A percentile compares a stretch with the other conserved stretches of the same genome.
phyloP scores from a whole-genome alignment of 257 asterid genomes.

The Ajuga chamaepitys region DNA sequence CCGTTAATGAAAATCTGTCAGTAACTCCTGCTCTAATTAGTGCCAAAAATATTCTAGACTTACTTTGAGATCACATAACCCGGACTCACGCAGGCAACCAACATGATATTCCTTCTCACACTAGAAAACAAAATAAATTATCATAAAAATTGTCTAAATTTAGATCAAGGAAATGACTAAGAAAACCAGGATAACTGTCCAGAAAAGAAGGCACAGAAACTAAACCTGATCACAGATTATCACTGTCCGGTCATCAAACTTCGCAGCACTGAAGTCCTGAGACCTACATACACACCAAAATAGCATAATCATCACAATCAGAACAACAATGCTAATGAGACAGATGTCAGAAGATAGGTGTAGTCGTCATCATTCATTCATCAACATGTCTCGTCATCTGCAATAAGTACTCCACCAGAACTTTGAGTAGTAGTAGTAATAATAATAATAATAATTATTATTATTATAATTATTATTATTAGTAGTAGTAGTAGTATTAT shows the following conservation, averaged over 20 bases:
- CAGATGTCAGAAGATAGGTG: neutral
- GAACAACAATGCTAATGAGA: neutral
- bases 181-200: neutral
- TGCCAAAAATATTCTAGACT: constrained; percentile 13
- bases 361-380: neutral
- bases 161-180: constrained; percentile 3
- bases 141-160: neutral
- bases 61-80: constrained; percentile 85
- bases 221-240: constrained; percentile 91
- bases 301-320: constrained; percentile 5
- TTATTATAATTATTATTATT: neutral
- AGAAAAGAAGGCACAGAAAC: constrained; percentile 3
- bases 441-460: no score
- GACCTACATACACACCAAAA: constrained; percentile 41
- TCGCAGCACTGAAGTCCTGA: constrained; percentile 88
- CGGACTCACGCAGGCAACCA: constrained; percentile 83
- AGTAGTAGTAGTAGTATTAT: neutral
- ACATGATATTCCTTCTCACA: constrained; percentile 99
- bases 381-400: neutral
- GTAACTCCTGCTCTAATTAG: constrained; percentile 6
- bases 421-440: neutral
- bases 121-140: constrained; percentile 29
- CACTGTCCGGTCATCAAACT: constrained; percentile 88
- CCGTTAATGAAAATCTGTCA: constrained; percentile 4
- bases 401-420: neutral